Percentiles rank a stretch among this genome's conserved stretches.
These are phyloP conservation scores for Solanum neorickii DNA, from an alignment of 257 asterid species.

Conservation along the genomic window DNA sequence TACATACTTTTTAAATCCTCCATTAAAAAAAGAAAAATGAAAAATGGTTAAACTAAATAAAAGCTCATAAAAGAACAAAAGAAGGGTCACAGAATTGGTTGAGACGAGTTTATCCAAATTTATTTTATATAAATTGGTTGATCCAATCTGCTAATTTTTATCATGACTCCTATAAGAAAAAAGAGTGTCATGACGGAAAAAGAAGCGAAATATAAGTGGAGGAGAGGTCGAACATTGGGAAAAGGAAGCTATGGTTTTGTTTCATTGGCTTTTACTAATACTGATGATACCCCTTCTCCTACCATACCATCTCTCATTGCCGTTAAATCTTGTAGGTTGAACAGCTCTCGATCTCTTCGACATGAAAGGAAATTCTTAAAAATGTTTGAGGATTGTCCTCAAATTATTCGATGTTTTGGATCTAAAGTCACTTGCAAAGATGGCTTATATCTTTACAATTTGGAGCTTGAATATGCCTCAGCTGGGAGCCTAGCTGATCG, in stretches of 20 bases:
- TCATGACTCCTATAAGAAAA: no score
- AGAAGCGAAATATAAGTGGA: not conserved
- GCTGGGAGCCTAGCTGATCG: not conserved
- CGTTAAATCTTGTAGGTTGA: not conserved
- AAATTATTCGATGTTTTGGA: not conserved
- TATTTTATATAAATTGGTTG: no score
- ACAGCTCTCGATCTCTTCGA: not conserved
- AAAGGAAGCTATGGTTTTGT: not conserved
- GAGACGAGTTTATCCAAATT: not conserved
- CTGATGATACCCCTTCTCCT: not conserved
- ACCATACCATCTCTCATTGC: not conserved
- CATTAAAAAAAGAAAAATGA: no score
- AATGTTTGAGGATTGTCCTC: not conserved
- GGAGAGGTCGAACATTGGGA: not conserved
- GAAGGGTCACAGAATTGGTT: not conserved
- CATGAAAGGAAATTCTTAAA: not conserved
- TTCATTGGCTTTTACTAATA: not conserved
- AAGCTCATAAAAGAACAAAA: no score
- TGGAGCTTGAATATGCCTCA: not conserved
- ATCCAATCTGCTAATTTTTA: no score
- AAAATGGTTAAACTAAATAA: no score
- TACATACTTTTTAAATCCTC: no score
- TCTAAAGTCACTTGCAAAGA: not conserved
- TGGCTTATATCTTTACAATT: not conserved
- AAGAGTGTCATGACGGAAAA: no score